Conservation (phyloP, 495 filamentous ascomycete species). For the Rhizodiscina lignyota region DNA sequence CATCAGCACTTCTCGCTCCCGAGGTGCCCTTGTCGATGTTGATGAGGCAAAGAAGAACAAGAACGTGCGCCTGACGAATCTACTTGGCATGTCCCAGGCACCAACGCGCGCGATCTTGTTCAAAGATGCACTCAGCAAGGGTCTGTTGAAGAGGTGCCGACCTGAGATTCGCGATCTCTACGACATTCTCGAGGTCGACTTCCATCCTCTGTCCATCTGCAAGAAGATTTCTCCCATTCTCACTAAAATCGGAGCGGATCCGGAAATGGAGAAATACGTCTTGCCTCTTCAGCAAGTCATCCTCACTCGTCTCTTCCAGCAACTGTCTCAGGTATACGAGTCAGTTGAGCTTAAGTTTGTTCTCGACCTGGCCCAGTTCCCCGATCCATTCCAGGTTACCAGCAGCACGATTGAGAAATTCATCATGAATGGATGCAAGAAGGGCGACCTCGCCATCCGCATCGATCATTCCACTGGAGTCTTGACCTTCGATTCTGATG, state of each 20-base stretch:
- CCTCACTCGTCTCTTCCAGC: conserved; percentile 93
- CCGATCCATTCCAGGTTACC: conserved; percentile 87
- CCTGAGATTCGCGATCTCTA: conserved; percentile 93
- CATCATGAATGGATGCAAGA: conserved; percentile 99
- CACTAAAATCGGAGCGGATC: conserved; percentile 79
- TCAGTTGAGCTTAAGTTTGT: conserved; percentile 92
- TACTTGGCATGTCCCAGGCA: conserved; percentile 78
- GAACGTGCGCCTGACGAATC: conserved; percentile 89
- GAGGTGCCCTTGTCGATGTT: conserved; percentile 87
- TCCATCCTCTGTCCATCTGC: conserved; percentile 97
- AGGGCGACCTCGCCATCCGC: conserved; percentile 91
- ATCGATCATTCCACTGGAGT: conserved; percentile 89
- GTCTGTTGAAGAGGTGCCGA: conserved; percentile 74
- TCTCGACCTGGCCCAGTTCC: conserved; percentile 85
- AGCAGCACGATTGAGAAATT: conserved; percentile 95
- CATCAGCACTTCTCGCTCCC: conserved; percentile 93
- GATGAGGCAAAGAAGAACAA: conserved; percentile 98
- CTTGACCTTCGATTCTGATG: conserved; percentile 92
- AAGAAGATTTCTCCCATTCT: conserved; percentile 97
- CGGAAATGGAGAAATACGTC: conserved; percentile 95
- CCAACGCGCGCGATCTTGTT: conserved; percentile 84
- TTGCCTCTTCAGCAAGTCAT: conserved; percentile 94
- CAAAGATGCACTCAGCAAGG: conserved; percentile 89
- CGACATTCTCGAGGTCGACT: conserved; percentile 96
- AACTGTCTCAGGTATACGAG: conserved; percentile 97